Conservation (phyloP, 768 basidiomycete genomes). For the Obba rivulosa region DNA sequence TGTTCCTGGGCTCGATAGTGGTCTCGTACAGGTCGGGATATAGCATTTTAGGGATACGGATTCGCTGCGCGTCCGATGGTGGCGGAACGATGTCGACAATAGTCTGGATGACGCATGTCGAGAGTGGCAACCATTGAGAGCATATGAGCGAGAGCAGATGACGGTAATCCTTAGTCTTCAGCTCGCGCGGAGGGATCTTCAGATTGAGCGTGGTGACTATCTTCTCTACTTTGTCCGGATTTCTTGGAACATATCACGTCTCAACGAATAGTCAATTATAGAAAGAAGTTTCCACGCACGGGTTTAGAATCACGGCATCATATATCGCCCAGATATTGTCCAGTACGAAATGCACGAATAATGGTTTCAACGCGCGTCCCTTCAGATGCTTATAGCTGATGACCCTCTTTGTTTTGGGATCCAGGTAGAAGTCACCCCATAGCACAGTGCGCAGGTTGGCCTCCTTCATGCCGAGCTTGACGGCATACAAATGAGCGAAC, state of each 20-base stretch:
- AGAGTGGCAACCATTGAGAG: constrained; percentile 93
- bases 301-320: constrained; percentile 81
- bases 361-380: constrained; percentile 83
- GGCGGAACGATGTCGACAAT: constrained; percentile 93
- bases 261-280: constrained; percentile 10
- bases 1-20: constrained; percentile 59
- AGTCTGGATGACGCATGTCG: constrained; percentile 87
- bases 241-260: constrained; percentile 40
- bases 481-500: constrained; percentile 89
- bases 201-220: constrained; percentile 80
- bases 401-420: constrained; percentile 92
- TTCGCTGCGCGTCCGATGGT: constrained; percentile 74
- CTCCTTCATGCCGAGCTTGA: constrained; percentile 89
- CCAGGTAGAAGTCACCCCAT: constrained; percentile 97
- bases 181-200: constrained; percentile 81
- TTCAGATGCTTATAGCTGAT: constrained; percentile 87
- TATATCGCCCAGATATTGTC: constrained; percentile 98
- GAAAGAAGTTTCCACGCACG: constrained; percentile 50
- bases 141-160: constrained; percentile 82
- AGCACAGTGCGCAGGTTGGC: constrained; percentile 77
- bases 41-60: constrained; percentile 86
- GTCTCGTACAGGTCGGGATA: constrained; percentile 70
- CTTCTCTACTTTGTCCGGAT: constrained; percentile 83
- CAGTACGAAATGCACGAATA: constrained; percentile 95
- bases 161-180: constrained; percentile 87